These are phyloP conservation scores for Ustulina deusta DNA, from an alignment of 2,329 filamentous ascomycete species.

Conservation along the genomic window DNA sequence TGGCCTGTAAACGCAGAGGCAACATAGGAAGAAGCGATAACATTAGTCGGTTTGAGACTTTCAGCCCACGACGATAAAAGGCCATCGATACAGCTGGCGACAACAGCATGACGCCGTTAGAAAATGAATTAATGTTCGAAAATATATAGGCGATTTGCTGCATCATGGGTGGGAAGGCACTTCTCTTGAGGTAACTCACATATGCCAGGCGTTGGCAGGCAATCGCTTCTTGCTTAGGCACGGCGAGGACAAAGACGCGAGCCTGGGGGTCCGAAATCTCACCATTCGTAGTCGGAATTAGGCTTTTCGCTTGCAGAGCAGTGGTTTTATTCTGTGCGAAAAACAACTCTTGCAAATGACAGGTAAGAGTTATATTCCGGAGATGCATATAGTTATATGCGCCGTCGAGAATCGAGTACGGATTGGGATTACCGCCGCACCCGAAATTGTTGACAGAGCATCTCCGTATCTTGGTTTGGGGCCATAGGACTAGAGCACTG, in stretches of 20 bases:
- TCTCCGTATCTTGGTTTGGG: slow-evolving; percentile 3
- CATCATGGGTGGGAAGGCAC: background rate
- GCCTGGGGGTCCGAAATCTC: background rate
- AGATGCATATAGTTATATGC: slow-evolving; percentile 24
- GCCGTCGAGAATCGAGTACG: slow-evolving; percentile 27
- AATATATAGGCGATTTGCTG: slow-evolving; percentile 19
- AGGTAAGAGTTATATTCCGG: background rate
- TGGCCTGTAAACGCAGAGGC: slow-evolving; percentile 29
- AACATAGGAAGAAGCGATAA: slow-evolving; percentile 23
- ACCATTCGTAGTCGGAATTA: slow-evolving; percentile 30
- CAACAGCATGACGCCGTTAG: slow-evolving; percentile 6
- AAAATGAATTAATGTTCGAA: slow-evolving; percentile 21
- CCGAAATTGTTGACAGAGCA: slow-evolving; percentile 23
- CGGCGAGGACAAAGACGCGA: slow-evolving; percentile 24
- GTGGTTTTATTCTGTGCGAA: background rate
- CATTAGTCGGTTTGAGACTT: slow-evolving; percentile 9
- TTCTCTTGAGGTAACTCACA: slow-evolving; percentile 12
- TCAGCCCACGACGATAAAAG: slow-evolving; percentile 8
- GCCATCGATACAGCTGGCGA: slow-evolving; percentile 3
- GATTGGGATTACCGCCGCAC: slow-evolving; percentile 24
- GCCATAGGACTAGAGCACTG: slow-evolving; percentile 10
- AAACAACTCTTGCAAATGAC: slow-evolving; percentile 16
- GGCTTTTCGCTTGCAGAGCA: slow-evolving; percentile 4
- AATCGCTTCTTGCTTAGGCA: slow-evolving; percentile 28
- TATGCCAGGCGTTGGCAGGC: slow-evolving; percentile 12